Base-by-base conservation (phyloP, 495 filamentous ascomycete species). In the Wilcoxina mikolae region DNA sequence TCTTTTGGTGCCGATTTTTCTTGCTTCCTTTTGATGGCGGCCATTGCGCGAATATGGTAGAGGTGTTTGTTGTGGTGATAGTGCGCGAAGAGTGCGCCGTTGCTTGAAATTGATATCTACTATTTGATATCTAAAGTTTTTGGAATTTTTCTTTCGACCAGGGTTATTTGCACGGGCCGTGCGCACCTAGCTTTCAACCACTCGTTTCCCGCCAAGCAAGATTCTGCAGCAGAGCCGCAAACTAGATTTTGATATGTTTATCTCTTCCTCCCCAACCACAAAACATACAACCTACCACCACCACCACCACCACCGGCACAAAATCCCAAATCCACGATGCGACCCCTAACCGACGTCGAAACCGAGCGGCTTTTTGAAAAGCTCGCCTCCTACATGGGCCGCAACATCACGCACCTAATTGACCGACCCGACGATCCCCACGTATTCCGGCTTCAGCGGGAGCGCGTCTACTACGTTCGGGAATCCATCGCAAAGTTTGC, bases 401-500 rank as follows among this genome's bases (percentile, higher is more conserved):
- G 72, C 47, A 85, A 83, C 10, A 75, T 96, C 48, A 86, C 80
- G 58, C 74, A 82, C 62, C 76, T 96, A 42, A 86, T 95, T 66
- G 78, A 83, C 39, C 79, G 80, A 2, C 74, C 83, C 52, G 77
- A 82, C 65, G 73, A 80, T 62, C 69, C 77, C 24, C 68, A 84
- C 72, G 86, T 93, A 39, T 95, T 98, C 72, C 81, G 91, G 27
- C 73, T 94, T 58, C 78, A 82, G 57, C 69, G 68, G 23, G 65
- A 71, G 58, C 79, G 91, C 54, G 85, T 94, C 54, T 98, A 89
- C 74, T 95, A 94, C 66, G 79, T 94, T 44, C 81, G 80, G 46
- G 78, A 90, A 45, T 82, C 80, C 2, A 74, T 96, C 53, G 90
- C 88, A 38, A 95, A 95, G 66, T 72, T 95, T n/a, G 87, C 90